phyloP scores from a whole-genome alignment of 768 basidiomycete genomes.

The Tylopilus subfusipes region DNA sequence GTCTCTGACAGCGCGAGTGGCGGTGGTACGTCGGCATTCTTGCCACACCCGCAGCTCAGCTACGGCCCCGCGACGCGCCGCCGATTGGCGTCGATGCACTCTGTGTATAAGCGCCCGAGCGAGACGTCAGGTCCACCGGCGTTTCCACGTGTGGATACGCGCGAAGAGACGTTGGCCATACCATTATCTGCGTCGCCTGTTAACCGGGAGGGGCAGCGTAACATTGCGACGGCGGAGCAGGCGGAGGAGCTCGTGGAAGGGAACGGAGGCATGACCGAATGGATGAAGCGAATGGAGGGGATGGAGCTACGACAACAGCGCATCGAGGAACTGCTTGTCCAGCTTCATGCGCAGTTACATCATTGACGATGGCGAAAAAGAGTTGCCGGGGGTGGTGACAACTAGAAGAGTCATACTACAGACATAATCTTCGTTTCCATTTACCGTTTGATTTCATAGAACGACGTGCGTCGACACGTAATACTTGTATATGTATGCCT shows the following conservation, averaged over 20 bases:
- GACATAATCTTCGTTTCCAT: neutral
- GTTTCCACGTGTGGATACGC: conserved; percentile 24
- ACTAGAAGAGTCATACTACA: neutral
- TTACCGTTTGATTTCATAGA: neutral
- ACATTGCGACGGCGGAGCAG: conserved; percentile 25
- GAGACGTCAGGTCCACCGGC: conserved; percentile 14
- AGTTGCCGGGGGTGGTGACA: neutral
- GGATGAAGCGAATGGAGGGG: conserved; percentile 35
- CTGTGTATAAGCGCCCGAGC: conserved; percentile 12
- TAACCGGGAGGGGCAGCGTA: conserved; percentile 4
- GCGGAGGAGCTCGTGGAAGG: conserved; percentile 27
- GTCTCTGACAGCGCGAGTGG: conserved; percentile 12
- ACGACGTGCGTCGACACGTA: neutral
- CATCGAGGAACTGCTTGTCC: conserved; percentile 45
- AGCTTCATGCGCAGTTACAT: conserved; percentile 24
- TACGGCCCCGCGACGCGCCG: conserved; percentile 41
- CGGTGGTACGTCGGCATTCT: conserved; percentile 3
- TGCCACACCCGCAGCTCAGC: conserved; percentile 22
- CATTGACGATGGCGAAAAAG: neutral
- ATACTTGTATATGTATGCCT: neutral
- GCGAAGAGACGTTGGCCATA: conserved; percentile 16
- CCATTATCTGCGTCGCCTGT: conserved; percentile 30
- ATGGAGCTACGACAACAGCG: conserved; percentile 46
- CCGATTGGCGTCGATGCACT: conserved; percentile 35
- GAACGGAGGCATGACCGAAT: conserved; percentile 25